Percentiles rank a stretch among this genome's conserved stretches.
phyloP scores from a whole-genome alignment of 1,284 basidiomycete genomes.

The Cryptococcus sp. region DNA sequence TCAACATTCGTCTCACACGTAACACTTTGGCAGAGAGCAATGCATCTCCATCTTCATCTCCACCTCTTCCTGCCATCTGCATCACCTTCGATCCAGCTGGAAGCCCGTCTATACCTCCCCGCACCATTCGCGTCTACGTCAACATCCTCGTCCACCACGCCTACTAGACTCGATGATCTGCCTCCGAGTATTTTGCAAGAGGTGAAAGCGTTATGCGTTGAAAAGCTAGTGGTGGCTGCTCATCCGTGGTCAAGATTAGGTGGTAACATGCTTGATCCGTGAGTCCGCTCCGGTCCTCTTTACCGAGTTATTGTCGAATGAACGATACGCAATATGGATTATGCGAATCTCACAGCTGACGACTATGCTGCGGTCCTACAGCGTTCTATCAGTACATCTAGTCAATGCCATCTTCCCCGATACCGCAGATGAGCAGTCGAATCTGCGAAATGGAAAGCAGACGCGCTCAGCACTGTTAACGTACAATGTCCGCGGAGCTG shows the following conservation, averaged over 20 bases:
- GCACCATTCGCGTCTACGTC: background rate
- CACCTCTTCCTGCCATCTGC: constrained; percentile 39
- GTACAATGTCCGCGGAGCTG: constrained; percentile 45
- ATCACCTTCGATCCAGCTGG: constrained; percentile 25
- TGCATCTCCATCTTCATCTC: constrained; percentile 33
- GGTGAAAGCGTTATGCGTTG: constrained; percentile 11
- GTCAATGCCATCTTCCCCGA: background rate
- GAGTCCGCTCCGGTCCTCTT: constrained; percentile 10
- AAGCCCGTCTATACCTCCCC: constrained; percentile 42
- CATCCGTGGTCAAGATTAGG: constrained; percentile 47
- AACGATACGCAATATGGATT: background rate
- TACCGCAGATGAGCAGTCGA: background rate
- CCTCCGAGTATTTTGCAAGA: background rate
- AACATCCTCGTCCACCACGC: constrained; percentile 8
- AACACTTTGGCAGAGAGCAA: background rate
- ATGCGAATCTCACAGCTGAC: background rate
- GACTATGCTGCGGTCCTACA: too few relatives aligned
- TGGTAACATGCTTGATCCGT: constrained; percentile 48
- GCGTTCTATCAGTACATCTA: too few relatives aligned
- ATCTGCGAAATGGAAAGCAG: background rate
- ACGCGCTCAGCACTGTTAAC: constrained; percentile 27
- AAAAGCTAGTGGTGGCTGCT: constrained; percentile 36
- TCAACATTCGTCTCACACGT: constrained; percentile 1
- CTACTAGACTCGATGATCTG: constrained; percentile 9
- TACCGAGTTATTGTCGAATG: background rate